Base-by-base conservation (phyloP, 2,329 filamentous ascomycete species). In the Calcarisporium arbuscula region DNA sequence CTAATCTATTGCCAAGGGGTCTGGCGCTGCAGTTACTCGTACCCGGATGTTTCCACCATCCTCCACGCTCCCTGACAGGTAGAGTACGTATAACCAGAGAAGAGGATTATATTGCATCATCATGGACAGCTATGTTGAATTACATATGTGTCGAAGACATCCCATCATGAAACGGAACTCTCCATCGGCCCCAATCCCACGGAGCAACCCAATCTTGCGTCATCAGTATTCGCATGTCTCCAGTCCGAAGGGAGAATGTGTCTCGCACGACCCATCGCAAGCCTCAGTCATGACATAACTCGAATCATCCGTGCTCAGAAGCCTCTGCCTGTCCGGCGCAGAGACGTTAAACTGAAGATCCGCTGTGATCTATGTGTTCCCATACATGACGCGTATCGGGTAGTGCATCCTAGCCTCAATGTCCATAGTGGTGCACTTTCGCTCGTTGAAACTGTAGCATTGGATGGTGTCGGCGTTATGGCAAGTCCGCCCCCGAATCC, bases 261-360 rank as follows among this genome's bases (percentile, higher is more conserved):
- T 19, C 16, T 8, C 7, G 28, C 39, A 41, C 11, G 39, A 41
- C 15, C 36, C 36, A 18, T 41, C 39, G 15, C 39, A 41, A 11
- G 39, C 39, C 15, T 35, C 26, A 11, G 39, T 39, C n/a, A 36
- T 41, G n/a, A 41, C 17, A 19, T 34, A 41, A 15, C 30, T 35
- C 26, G 23, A 32, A 19, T 29, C 32, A 10, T 16, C 19, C 2
- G 20, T 22, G 11, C 29, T 30, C 18, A 18, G 28, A 20, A 32
- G 33, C 19, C 32, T 38, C 20, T 28, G 16, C 19, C 39, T 36
- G 18, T 36, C 30, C 3, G 39, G 39, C 6, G 22, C 39, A n/a
- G 29, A 38, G 25, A 41, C 39, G n/a, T 28, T 21, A 19, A 41
- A 30, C 29, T 28, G 25, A 21, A 41, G 15, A 20, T 39, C 29